Evolutionary conservation across 345 rosid species (phyloP).

Genomic region (Dovyalis caffra): DNA sequence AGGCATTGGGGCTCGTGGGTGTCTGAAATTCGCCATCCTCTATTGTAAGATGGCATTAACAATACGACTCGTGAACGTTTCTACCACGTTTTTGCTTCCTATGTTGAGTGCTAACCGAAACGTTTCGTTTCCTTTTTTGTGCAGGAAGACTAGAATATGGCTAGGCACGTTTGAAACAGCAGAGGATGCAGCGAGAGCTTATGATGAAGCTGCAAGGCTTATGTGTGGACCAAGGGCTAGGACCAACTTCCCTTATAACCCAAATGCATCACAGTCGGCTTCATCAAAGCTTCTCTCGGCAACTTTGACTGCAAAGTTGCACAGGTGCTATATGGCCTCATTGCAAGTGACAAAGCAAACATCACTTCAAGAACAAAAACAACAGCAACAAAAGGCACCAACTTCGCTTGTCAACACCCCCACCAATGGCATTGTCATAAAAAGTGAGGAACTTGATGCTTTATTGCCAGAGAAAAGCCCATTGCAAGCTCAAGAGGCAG

Average conservation of each 20-base stretch:
- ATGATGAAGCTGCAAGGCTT: constrained; percentile 96
- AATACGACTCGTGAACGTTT: background rate
- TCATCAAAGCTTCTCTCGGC: constrained; percentile 91
- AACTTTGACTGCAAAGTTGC: constrained; percentile 83
- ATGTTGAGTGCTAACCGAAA: constrained; percentile 9
- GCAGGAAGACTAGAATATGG: constrained; percentile 97
- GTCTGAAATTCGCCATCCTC: constrained; percentile 95
- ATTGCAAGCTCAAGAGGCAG: constrained; percentile 32
- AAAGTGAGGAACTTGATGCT: constrained; percentile 21
- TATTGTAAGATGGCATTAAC: constrained; percentile 50
- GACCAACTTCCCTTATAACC: constrained; percentile 88
- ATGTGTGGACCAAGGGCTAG: constrained; percentile 96
- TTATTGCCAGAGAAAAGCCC: constrained; percentile 30
- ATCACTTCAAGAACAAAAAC: constrained; percentile 31
- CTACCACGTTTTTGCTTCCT: background rate
- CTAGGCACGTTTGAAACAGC: constrained; percentile 97
- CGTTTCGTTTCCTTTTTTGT: constrained; percentile 22
- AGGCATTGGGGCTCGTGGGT: constrained; percentile 99
- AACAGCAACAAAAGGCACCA: constrained; percentile 23
- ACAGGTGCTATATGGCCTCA: constrained; percentile 93
- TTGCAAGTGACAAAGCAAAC: constrained; percentile 72
- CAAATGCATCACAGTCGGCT: constrained; percentile 58
- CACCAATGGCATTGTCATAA: constrained; percentile 27
- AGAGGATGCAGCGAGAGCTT: constrained; percentile 92
- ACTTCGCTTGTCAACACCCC: constrained; percentile 14